A percentile compares a stretch with the other conserved stretches of the same genome.
Conservation (phyloP, 768 basidiomycete species). For the Saitozyma sp. region DNA sequence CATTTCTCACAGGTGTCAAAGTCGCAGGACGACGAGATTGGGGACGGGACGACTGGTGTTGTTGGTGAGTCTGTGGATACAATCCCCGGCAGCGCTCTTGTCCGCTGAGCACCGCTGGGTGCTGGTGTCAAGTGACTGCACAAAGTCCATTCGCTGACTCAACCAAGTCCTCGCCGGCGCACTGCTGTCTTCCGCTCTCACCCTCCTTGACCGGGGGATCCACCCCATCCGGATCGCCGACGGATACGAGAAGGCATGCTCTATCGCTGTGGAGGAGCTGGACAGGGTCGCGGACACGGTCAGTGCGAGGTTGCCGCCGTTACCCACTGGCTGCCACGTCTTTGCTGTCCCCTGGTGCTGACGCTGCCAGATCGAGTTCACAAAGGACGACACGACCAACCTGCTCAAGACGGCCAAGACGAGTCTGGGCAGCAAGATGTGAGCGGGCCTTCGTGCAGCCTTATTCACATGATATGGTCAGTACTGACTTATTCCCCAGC, state of each 20-base stretch:
- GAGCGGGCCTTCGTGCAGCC: conserved; percentile 35
- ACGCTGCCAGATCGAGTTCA: conserved; percentile 66
- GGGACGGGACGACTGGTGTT: conserved; percentile 98
- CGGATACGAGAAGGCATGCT: conserved; percentile 93
- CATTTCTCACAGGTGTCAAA: conserved; percentile 70
- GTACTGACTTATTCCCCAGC: conserved; percentile 55
- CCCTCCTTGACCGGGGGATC: conserved; percentile 96
- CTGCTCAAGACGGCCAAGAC: conserved; percentile 94
- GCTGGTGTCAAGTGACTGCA: too few species aligned
- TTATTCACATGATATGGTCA: not conserved
- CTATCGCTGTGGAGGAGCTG: conserved; percentile 83
- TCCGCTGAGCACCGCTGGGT: not conserved
- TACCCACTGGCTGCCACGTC: not conserved
- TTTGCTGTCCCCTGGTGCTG: too few species aligned
- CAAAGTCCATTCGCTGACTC: not conserved
- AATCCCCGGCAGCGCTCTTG: not conserved
- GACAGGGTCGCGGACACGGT: conserved; percentile 81
- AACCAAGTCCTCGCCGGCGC: conserved; percentile 90
- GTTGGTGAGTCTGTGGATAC: conserved; percentile 68
- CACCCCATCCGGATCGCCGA: conserved; percentile 99
- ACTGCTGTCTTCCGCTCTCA: conserved; percentile 87
- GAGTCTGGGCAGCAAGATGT: conserved; percentile 98
- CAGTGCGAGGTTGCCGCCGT: conserved; percentile 6
- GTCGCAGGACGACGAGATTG: conserved; percentile 99
- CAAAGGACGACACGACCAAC: conserved; percentile 76